Evolutionary conservation across 768 basidiomycete genomes (phyloP).

Genomic region (Pseudohyphozyma bogoriensis): DNA sequence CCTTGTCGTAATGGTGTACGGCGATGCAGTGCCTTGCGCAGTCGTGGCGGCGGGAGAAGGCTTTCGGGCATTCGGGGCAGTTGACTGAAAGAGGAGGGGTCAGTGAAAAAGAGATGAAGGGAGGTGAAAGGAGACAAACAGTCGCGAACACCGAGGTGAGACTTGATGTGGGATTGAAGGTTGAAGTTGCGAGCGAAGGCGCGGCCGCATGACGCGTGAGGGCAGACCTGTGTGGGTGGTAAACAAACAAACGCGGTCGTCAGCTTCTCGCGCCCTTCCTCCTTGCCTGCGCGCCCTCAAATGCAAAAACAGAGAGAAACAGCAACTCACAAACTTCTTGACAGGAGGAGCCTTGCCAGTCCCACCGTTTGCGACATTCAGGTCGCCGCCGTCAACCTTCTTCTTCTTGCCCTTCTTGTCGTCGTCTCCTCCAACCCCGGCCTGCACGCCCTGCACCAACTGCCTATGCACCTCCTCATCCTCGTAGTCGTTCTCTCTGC

Average conservation of each 20-base stretch:
- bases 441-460: background rate
- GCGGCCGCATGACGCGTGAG: conserved; percentile 26
- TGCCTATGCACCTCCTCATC: background rate
- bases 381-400: background rate
- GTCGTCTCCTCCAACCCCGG: too few species aligned
- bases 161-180: conserved; percentile 28
- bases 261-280: background rate
- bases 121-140: conserved; percentile 5
- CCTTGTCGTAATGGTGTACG: conserved; percentile 24
- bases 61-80: conserved; percentile 31
- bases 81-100: background rate
- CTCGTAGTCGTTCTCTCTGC: background rate
- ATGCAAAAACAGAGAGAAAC: background rate
- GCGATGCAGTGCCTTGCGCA: conserved; percentile 30
- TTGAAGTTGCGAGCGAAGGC: conserved; percentile 33
- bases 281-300: background rate
- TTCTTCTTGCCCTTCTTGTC: background rate
- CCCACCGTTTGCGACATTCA: background rate
- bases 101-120: background rate
- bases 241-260: background rate
- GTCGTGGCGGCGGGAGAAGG: conserved; percentile 31
- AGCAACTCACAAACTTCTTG: conserved; percentile 1
- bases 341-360: background rate
- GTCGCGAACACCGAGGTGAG: conserved; percentile 29
- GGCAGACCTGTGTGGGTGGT: conserved; percentile 9